phyloP scores from a whole-genome alignment of 2,329 filamentous ascomycete species.

The Hypoxylon rubiginosum region DNA sequence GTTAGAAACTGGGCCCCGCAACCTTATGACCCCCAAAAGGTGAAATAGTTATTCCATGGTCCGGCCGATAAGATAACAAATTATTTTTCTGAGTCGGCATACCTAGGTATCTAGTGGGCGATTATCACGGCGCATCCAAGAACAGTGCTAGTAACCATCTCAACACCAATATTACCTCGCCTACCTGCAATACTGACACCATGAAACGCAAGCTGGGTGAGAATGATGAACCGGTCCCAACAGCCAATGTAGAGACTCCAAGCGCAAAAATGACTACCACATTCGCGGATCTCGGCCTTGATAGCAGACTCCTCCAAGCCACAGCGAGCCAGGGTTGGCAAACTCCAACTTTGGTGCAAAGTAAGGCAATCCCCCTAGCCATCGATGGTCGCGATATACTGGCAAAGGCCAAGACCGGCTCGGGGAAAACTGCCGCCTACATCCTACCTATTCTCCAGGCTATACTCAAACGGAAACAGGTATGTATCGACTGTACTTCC shows the following conservation, averaged over 20 bases:
- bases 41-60: constrained; percentile 32
- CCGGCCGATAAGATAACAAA: constrained; percentile 38
- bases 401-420: constrained; percentile 93
- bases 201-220: constrained; percentile 75
- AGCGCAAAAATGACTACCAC: constrained; percentile 55
- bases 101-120: no score
- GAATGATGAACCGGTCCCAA: constrained; percentile 62
- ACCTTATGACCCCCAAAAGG: neutral
- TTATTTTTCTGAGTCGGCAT: constrained; percentile 35
- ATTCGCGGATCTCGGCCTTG: constrained; percentile 84
- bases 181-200: constrained; percentile 36
- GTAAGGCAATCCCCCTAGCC: constrained; percentile 87
- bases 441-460: constrained; percentile 88
- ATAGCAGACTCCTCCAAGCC: constrained; percentile 87
- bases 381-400: constrained; percentile 90
- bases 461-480: constrained; percentile 82
- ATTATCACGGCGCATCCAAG: neutral
- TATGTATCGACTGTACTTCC: constrained; percentile 51
- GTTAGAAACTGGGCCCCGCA: no score
- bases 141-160: neutral
- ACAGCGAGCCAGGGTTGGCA: constrained; percentile 87
- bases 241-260: constrained; percentile 50
- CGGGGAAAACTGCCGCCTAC: constrained; percentile 98
- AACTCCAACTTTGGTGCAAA: constrained; percentile 89
- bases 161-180: constrained; percentile 8